Evolutionary conservation across 2,329 filamentous ascomycete genomes (phyloP).

Genomic region (Lecanoromycetidae sp.): DNA sequence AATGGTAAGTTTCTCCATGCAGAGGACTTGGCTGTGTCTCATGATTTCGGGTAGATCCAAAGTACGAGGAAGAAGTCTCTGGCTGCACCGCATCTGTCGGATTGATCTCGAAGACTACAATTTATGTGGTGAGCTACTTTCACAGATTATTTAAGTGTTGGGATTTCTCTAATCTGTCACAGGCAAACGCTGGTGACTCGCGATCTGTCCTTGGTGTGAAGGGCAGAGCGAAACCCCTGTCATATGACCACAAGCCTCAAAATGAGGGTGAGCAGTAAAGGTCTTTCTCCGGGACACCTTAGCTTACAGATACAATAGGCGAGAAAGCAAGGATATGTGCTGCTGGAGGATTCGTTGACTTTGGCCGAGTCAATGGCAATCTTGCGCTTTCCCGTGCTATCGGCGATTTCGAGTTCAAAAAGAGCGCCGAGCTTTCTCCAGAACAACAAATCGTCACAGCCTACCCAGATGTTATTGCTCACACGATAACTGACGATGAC

Average conservation of each 20-base stretch:
- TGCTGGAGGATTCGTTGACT: constrained; percentile 95
- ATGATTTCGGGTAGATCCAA: constrained; percentile 55
- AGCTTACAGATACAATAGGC: constrained; percentile 38
- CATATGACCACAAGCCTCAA: constrained; percentile 98
- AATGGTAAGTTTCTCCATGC: constrained; percentile 53
- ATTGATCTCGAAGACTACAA: constrained; percentile 78
- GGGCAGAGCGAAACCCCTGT: constrained; percentile 90
- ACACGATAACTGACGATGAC: constrained; percentile 84
- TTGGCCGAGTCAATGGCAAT: constrained; percentile 96
- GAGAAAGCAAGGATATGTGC: constrained; percentile 94
- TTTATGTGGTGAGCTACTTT: constrained; percentile 69
- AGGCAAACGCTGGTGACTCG: constrained; percentile 97
- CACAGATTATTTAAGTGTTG: neutral
- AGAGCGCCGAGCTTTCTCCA: constrained; percentile 90
- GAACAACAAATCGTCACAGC: constrained; percentile 98
- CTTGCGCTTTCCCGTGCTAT: constrained; percentile 92
- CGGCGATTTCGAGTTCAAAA: constrained; percentile 99
- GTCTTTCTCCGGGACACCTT: neutral
- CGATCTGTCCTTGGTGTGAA: constrained; percentile 92
- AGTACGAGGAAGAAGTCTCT: constrained; percentile 95
- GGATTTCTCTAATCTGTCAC: constrained; percentile 9
- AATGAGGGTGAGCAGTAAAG: constrained; percentile 62
- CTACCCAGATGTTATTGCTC: constrained; percentile 83
- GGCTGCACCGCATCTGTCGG: constrained; percentile 92
- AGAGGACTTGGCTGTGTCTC: constrained; percentile 11